Percentiles rank a stretch among this genome's conserved stretches.
phyloP scores from a whole-genome alignment of 306 rosid species.

The Dryas drummondii region DNA sequence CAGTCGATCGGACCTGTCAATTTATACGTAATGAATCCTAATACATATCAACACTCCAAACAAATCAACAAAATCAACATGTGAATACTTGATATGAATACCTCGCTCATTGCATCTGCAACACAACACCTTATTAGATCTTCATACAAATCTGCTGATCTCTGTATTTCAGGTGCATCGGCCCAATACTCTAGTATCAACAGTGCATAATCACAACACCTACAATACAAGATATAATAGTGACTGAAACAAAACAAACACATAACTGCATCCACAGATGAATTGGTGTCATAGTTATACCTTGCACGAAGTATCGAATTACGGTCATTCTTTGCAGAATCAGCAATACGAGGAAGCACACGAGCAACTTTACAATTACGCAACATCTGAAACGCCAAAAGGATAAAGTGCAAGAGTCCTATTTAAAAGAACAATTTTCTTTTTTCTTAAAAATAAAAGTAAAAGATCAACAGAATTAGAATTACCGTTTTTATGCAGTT shows the following conservation, averaged over 20 bases:
- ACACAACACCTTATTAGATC: constrained; percentile 93
- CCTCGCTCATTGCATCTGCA: constrained; percentile 99
- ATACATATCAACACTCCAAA: constrained; percentile 9
- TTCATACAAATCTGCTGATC: constrained; percentile 83
- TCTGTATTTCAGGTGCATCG: constrained; percentile 93
- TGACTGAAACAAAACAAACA: constrained; percentile 23
- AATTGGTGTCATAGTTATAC: constrained; percentile 38
- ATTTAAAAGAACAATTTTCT: background rate
- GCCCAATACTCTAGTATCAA: constrained; percentile 96
- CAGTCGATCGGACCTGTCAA: constrained; percentile 89
- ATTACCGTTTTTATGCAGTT: constrained; percentile 96
- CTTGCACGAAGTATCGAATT: constrained; percentile 92
- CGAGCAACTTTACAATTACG: constrained; percentile 94
- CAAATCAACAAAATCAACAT: constrained; percentile 17
- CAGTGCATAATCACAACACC: constrained; percentile 98
- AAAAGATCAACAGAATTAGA: constrained; percentile 11
- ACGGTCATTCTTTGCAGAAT: constrained; percentile 93
- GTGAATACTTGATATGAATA: constrained; percentile 30
- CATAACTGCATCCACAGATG: background rate
- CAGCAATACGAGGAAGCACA: constrained; percentile 83
- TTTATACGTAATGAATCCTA: constrained; percentile 26
- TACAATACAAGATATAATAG: constrained; percentile 31
- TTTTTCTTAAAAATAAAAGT: background rate
- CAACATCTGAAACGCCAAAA: constrained; percentile 63
- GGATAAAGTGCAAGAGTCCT: constrained; percentile 22